A percentile compares a stretch with the other conserved stretches of the same genome.
These are phyloP conservation scores for Spinellus fusiger DNA, from an alignment of 192 early-diverging fungal species.

Conservation along the genomic window DNA sequence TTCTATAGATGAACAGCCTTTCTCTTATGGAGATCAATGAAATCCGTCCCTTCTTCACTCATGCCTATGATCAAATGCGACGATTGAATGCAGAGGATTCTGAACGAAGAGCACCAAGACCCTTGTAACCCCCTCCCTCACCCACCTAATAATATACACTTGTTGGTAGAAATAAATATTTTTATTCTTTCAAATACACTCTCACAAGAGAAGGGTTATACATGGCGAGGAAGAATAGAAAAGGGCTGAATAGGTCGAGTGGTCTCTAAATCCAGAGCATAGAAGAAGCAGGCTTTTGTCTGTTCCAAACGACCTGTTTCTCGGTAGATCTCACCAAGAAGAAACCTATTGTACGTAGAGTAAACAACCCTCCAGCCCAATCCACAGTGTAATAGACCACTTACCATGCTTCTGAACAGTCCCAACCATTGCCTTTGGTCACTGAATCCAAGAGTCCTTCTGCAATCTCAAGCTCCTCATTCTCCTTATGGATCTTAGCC, in stretches of 20 bases:
- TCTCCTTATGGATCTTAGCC: slow-evolving; percentile 38
- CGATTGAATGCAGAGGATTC: slow-evolving; percentile 29
- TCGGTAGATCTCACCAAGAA: slow-evolving; percentile 43
- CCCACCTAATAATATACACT: background rate
- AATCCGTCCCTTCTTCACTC: slow-evolving; percentile 85
- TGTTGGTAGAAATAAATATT: background rate
- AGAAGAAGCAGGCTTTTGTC: slow-evolving; percentile 55
- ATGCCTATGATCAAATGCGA: slow-evolving; percentile 68
- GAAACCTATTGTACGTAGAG: slow-evolving; percentile 26
- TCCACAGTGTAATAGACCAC: background rate
- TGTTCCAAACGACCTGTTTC: slow-evolving; percentile 32
- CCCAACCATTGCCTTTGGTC: slow-evolving; percentile 52
- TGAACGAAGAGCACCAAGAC: slow-evolving; percentile 1
- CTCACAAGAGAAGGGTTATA: slow-evolving; percentile 5
- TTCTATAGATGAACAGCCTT: slow-evolving; percentile 70
- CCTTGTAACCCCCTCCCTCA: too few species aligned
- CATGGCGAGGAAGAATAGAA: slow-evolving; percentile 34
- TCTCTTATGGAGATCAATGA: slow-evolving; percentile 86
- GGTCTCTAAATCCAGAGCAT: slow-evolving; percentile 50
- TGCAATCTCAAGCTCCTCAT: slow-evolving; percentile 42
- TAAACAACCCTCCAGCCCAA: background rate
- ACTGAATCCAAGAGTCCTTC: slow-evolving; percentile 45
- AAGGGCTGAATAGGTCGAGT: slow-evolving; percentile 48
- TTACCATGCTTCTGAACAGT: slow-evolving; percentile 57
- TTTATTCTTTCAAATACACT: background rate